These are phyloP conservation scores for Trametes versicolor DNA, from an alignment of 1,284 basidiomycete species.

Conservation along the genomic window DNA sequence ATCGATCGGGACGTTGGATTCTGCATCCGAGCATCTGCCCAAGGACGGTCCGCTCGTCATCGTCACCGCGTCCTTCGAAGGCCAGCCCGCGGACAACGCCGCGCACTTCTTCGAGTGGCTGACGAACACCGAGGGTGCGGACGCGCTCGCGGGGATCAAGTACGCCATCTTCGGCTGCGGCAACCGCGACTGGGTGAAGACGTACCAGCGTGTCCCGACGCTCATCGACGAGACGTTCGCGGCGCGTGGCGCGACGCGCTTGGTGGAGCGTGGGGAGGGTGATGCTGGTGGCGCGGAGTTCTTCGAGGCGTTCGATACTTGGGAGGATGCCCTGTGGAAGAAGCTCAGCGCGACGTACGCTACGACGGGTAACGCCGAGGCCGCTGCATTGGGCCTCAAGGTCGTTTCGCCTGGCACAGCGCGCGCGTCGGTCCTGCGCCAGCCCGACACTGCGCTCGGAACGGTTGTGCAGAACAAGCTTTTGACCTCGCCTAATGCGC, in stretches of 20 bases:
- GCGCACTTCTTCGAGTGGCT: conserved; percentile 56
- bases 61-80: conserved; percentile 62
- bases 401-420: conserved; percentile 48
- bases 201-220: conserved; percentile 61
- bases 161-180: conserved; percentile 64
- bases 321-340: conserved; percentile 54
- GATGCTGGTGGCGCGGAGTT: conserved; percentile 56
- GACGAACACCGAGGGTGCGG: conserved; percentile 39
- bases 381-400: conserved; percentile 43
- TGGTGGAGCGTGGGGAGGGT: conserved; percentile 53
- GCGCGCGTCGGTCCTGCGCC: conserved; percentile 51
- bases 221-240: conserved; percentile 53
- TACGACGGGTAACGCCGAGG: conserved; percentile 28
- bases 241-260: conserved; percentile 50
- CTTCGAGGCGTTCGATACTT: conserved; percentile 58
- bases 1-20: conserved; percentile 54
- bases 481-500: conserved; percentile 51
- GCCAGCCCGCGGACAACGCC: conserved; percentile 58
- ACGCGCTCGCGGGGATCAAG: conserved; percentile 47
- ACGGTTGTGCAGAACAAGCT: conserved; percentile 53
- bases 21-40: conserved; percentile 50
- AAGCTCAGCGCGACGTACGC: conserved; percentile 47
- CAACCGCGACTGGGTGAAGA: conserved; percentile 61
- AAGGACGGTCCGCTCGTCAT: conserved; percentile 58
- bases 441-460: conserved; percentile 52